These are phyloP conservation scores for Melampsora larici-populina DNA, from an alignment of 1,284 basidiomycete genomes.

Conservation along the genomic window DNA sequence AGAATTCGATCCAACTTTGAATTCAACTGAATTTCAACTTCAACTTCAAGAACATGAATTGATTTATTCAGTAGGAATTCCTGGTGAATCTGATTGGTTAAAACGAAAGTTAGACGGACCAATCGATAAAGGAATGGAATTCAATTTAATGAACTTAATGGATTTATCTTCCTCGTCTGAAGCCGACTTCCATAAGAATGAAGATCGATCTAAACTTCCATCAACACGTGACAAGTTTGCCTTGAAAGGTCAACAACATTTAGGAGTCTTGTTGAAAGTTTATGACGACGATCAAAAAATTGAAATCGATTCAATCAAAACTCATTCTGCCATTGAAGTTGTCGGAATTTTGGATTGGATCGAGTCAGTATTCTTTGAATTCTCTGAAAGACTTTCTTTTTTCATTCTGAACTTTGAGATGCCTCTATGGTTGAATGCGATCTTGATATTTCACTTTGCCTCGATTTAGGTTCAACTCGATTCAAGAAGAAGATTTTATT, in stretches of 20 bases:
- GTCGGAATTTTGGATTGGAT: constrained; percentile 39
- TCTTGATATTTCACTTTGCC: not conserved
- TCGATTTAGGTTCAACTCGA: too few species aligned
- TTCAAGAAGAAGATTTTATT: too few species aligned
- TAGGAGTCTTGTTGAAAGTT: constrained; percentile 28
- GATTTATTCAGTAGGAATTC: constrained; percentile 34
- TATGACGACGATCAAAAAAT: constrained; percentile 11
- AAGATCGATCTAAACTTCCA: constrained; percentile 1
- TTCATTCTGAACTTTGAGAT: not conserved
- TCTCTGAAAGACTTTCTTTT: not conserved
- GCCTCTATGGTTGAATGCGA: too few species aligned
- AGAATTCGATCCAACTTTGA: not conserved
- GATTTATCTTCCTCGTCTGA: not conserved
- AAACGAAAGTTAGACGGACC: constrained; percentile 26
- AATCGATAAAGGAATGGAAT: constrained; percentile 21
- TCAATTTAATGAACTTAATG: not conserved
- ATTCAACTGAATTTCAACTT: not conserved
- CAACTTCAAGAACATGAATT: constrained; percentile 31
- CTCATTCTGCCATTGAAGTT: constrained; percentile 23
- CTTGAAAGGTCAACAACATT: constrained; percentile 16
- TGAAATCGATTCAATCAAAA: constrained; percentile 15
- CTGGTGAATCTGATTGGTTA: constrained; percentile 39
- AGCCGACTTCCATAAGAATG: not conserved
- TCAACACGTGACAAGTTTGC: constrained; percentile 36
- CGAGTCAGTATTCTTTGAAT: constrained; percentile 20